phyloP scores from a whole-genome alignment of 1,139 yeast genomes.

The Saccharomycopsis crataegensis region DNA sequence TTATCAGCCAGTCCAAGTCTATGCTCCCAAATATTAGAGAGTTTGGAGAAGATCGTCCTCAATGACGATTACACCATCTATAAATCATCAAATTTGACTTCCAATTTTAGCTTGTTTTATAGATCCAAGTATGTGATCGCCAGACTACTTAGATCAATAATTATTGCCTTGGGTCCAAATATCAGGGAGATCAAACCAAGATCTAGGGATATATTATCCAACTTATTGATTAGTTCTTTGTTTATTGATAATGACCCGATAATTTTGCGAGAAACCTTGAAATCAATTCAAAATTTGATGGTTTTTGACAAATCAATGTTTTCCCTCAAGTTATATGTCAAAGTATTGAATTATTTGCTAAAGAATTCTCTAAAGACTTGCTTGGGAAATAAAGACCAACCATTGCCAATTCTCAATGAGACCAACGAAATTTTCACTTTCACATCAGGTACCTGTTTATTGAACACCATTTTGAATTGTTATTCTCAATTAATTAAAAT shows the following conservation, averaged over 20 bases:
- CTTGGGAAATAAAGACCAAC: conserved; percentile 20
- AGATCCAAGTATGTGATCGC: conserved; percentile 36
- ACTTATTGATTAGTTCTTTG: conserved; percentile 24
- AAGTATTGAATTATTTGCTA: conserved; percentile 24
- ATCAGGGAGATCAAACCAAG: conserved; percentile 27
- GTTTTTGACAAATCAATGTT: conserved; percentile 28
- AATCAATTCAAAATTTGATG: conserved; percentile 28
- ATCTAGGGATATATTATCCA: conserved; percentile 24
- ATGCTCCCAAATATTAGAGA: conserved; percentile 38
- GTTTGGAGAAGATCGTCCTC: conserved; percentile 36
- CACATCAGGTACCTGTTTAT: conserved; percentile 30
- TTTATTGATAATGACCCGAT: conserved; percentile 23
- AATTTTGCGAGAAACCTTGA: conserved; percentile 28
- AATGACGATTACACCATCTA: conserved; percentile 51
- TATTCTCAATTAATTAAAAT: conserved; percentile 33
- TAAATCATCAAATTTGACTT: conserved; percentile 35
- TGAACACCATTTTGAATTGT: conserved; percentile 30
- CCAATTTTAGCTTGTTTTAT: conserved; percentile 40
- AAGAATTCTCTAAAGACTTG: conserved; percentile 27
- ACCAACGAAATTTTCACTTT: conserved; percentile 31
- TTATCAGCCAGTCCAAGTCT: conserved; percentile 38
- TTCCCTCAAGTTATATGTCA: conserved; percentile 17
- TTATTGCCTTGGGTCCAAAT: conserved; percentile 46
- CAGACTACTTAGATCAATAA: conserved; percentile 34
- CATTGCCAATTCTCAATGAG: conserved; percentile 27